These are phyloP conservation scores for Aphanomyces cochlioides DNA, from an alignment of 352 stramenopile genomes.

Conservation along the genomic window DNA sequence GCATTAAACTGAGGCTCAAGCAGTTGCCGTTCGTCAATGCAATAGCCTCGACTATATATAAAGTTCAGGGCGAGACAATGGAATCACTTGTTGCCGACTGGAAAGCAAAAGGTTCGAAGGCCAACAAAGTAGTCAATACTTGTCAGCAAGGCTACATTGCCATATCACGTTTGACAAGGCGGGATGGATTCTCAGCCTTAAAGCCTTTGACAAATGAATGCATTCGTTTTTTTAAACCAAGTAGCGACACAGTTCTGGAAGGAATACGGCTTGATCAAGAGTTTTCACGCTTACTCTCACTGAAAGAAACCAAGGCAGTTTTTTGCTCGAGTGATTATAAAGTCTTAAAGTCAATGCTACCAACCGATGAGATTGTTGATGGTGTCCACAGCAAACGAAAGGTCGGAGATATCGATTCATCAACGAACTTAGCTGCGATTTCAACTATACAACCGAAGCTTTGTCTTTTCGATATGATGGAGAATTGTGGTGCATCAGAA, in stretches of 20 bases:
- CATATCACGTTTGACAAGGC: constrained; percentile 1
- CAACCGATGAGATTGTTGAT: too few species aligned
- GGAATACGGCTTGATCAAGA: background rate
- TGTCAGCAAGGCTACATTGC: constrained; percentile 9
- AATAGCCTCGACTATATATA: constrained; percentile 8
- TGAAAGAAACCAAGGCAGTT: background rate
- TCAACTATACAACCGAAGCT: too few species aligned
- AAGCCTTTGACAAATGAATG: background rate
- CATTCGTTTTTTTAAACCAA: background rate
- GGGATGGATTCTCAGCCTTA: background rate
- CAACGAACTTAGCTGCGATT: too few species aligned
- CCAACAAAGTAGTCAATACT: background rate
- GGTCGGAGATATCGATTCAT: too few species aligned
- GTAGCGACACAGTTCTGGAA: background rate
- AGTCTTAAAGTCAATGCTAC: background rate
- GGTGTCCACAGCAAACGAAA: too few species aligned
- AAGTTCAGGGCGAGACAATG: constrained; percentile 9
- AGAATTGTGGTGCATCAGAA: background rate
- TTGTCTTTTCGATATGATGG: background rate
- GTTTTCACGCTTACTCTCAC: background rate
- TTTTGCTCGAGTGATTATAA: background rate
- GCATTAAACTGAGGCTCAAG: background rate
- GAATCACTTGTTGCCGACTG: constrained; percentile 12
- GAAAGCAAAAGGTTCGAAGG: constrained; percentile 1
- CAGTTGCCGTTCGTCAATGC: constrained; percentile 9